Percentiles rank a stretch among this genome's conserved stretches.
phyloP scores from a whole-genome alignment of 345 rosid genomes.

The Isatis tinctoria region DNA sequence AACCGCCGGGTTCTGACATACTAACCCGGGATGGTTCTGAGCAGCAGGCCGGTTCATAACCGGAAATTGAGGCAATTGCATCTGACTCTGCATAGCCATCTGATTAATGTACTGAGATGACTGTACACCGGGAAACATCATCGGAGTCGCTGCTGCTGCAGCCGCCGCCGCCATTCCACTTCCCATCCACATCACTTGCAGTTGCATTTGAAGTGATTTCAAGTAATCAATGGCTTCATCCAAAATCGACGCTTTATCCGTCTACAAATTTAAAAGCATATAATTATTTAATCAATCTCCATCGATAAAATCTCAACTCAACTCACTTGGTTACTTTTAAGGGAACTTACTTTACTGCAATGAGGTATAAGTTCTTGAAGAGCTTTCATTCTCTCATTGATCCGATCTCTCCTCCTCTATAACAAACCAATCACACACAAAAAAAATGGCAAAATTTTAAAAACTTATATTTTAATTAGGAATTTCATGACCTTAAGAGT shows the following conservation, averaged over 20 bases:
- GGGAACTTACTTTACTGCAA: slow-evolving; percentile 69
- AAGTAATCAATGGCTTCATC: slow-evolving; percentile 92
- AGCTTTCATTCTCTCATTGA: slow-evolving; percentile 87
- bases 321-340: neutral
- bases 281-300: neutral
- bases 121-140: slow-evolving; percentile 90
- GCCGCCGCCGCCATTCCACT: slow-evolving; percentile 66
- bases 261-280: slow-evolving; percentile 36
- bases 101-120: slow-evolving; percentile 43
- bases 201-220: slow-evolving; percentile 90
- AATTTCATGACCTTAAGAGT: neutral
- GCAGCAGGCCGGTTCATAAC: slow-evolving; percentile 38
- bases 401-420: slow-evolving; percentile 85
- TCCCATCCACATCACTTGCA: slow-evolving; percentile 98
- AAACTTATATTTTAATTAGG: no score
- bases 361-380: slow-evolving; percentile 94
- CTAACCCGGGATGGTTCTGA: slow-evolving; percentile 44
- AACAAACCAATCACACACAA: neutral
- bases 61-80: slow-evolving; percentile 49
- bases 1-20: slow-evolving; percentile 41
- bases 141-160: slow-evolving; percentile 40
- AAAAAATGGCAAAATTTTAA: neutral
- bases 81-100: slow-evolving; percentile 47
- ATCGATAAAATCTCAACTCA: neutral
- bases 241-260: slow-evolving; percentile 93